These are phyloP conservation scores for Lepiota venenata DNA, from an alignment of 768 basidiomycete genomes.

Conservation along the genomic window DNA sequence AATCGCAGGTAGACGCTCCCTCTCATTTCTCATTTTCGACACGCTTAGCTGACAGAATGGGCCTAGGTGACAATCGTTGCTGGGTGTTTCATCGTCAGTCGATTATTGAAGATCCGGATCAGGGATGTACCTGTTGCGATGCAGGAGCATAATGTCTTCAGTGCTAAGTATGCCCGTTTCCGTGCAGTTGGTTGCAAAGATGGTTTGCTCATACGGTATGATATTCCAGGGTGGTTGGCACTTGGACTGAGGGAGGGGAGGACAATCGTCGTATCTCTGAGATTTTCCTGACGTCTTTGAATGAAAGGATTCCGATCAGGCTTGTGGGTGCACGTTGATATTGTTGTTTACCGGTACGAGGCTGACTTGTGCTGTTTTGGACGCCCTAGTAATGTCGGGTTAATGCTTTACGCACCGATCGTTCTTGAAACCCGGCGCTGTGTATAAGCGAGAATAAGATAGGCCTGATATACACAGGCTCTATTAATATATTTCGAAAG, in stretches of 20 bases:
- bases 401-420: too few species aligned
- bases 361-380: too few species aligned
- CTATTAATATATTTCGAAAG: too few species aligned
- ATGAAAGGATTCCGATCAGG: constrained; percentile 29
- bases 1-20: too few species aligned
- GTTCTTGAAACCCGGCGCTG: too few species aligned
- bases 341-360: too few species aligned
- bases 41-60: too few species aligned
- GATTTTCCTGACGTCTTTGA: constrained; percentile 29
- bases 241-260: constrained; percentile 14
- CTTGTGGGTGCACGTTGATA: constrained; percentile 9
- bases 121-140: constrained; percentile 35
- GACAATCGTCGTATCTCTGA: constrained; percentile 27
- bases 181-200: not conserved
- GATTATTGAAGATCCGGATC: constrained; percentile 35
- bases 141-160: constrained; percentile 30
- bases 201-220: not conserved
- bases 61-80: constrained; percentile 33
- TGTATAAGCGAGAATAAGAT: too few species aligned
- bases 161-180: constrained; percentile 36
- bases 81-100: constrained; percentile 36
- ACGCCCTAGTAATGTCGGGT: too few species aligned
- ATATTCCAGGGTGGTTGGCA: constrained; percentile 21
- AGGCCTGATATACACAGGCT: too few species aligned
- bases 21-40: too few species aligned